A percentile compares a stretch with the other conserved stretches of the same genome.
These are phyloP conservation scores for Protomyces arabidopsidicola DNA, from an alignment of 1,139 yeast species.

Conservation along the genomic window DNA sequence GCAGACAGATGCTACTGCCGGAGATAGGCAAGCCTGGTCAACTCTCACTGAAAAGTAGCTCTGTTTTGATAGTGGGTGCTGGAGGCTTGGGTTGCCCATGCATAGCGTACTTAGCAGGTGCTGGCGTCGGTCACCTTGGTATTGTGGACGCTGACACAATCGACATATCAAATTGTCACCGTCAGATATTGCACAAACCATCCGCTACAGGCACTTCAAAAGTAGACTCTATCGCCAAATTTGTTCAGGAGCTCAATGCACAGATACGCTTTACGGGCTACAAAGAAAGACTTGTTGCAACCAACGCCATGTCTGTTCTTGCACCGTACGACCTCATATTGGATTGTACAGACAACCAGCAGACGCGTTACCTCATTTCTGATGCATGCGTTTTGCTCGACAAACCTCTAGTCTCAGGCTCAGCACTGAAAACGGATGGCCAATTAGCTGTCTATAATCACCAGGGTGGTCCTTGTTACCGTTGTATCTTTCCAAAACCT, in stretches of 20 bases:
- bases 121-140: conserved; percentile 82
- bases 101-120: conserved; percentile 72
- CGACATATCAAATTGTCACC: conserved; percentile 76
- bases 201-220: conserved; percentile 63
- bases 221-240: conserved; percentile 64
- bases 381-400: conserved; percentile 61
- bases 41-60: conserved; percentile 51
- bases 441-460: conserved; percentile 75
- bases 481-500: conserved; percentile 88
- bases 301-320: conserved; percentile 62
- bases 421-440: conserved; percentile 89
- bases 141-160: conserved; percentile 84
- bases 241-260: conserved; percentile 53
- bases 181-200: conserved; percentile 78
- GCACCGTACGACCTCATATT: conserved; percentile 65
- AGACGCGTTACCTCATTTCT: conserved; percentile 76
- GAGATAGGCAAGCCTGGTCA: conserved; percentile 63
- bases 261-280: conserved; percentile 53
- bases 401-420: conserved; percentile 77
- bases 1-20: conserved; percentile 93
- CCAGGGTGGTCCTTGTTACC: conserved; percentile 77
- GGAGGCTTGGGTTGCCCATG: conserved; percentile 98
- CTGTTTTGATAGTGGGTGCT: conserved; percentile 80
- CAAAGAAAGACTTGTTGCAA: conserved; percentile 50
- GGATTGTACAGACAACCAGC: conserved; percentile 94